Evolutionary conservation across 2,329 filamentous ascomycete species (phyloP).

Genomic region (Elsinoe arachidis): DNA sequence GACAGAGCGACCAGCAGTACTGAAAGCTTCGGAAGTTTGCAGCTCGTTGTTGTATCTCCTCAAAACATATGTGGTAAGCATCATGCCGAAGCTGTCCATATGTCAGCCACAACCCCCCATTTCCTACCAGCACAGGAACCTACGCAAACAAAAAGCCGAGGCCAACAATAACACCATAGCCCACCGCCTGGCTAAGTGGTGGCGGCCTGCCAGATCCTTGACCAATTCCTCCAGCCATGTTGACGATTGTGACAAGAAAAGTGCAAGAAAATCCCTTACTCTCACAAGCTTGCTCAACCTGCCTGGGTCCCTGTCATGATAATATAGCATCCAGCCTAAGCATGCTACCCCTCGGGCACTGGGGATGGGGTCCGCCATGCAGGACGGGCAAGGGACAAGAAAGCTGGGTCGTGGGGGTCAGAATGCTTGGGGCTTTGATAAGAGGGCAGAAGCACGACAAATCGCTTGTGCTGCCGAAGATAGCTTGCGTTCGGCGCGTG

Average conservation of each 20-base stretch:
- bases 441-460: background rate
- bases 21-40: conserved; percentile 90
- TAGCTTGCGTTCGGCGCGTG: background rate
- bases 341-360: background rate
- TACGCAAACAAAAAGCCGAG: conserved; percentile 63
- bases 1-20: conserved; percentile 75
- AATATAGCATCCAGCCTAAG: background rate
- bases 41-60: conserved; percentile 66
- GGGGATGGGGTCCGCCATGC: background rate
- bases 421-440: conserved; percentile 6
- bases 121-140: conserved; percentile 16
- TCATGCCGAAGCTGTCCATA: conserved; percentile 52
- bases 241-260: background rate
- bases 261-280: background rate
- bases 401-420: background rate
- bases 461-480: conserved; percentile 8
- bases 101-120: conserved; percentile 16
- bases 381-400: background rate
- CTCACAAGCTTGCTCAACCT: background rate
- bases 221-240: conserved; percentile 7
- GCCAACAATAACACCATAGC: conserved; percentile 71
- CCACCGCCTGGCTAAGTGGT: conserved; percentile 50
- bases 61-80: conserved; percentile 60
- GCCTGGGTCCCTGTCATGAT: background rate
- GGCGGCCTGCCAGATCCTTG: conserved; percentile 4